Percentiles rank a stretch among this genome's conserved stretches.
phyloP scores from a whole-genome alignment of 352 stramenopile species.

The Phytophthora hibernalis region DNA sequence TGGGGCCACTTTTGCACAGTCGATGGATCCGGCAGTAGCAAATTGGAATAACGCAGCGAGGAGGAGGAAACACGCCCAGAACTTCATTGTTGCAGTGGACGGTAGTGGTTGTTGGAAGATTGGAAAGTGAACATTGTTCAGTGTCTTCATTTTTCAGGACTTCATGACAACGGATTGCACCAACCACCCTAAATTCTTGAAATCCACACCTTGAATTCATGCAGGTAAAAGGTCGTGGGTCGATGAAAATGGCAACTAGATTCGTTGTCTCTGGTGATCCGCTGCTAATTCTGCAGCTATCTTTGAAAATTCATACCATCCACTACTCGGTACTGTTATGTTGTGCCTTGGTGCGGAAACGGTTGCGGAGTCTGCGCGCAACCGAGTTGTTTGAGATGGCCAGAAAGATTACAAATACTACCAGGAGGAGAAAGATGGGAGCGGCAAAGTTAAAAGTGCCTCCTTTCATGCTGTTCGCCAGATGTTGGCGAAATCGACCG shows the following conservation, averaged over 20 bases:
- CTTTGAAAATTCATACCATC: not conserved
- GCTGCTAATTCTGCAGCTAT: no score
- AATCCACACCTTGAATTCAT: not conserved
- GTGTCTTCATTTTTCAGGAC: not conserved
- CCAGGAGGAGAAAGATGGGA: slow-evolving; percentile 52
- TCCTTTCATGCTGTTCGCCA: not conserved
- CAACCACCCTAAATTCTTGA: not conserved
- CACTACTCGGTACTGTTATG: slow-evolving; percentile 16
- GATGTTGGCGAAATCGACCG: slow-evolving; percentile 27
- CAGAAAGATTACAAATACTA: slow-evolving; percentile 47
- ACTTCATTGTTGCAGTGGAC: slow-evolving; percentile 1
- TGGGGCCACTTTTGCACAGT: slow-evolving; percentile 13
- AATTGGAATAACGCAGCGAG: not conserved
- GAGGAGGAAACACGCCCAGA: not conserved
- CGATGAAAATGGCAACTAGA: not conserved
- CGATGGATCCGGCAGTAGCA: slow-evolving; percentile 9
- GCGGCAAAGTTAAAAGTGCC: slow-evolving; percentile 33
- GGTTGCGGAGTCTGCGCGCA: slow-evolving; percentile 49
- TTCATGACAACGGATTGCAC: not conserved
- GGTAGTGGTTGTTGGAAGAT: not conserved
- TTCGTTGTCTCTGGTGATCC: not conserved
- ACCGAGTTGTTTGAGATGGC: slow-evolving; percentile 61
- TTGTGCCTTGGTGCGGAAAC: slow-evolving; percentile 47
- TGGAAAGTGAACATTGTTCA: not conserved
- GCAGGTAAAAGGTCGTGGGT: not conserved